Evolutionary conservation across 176 grass and related monocot species (phyloP).

Genomic region (Eremochloa ophiuroides): DNA sequence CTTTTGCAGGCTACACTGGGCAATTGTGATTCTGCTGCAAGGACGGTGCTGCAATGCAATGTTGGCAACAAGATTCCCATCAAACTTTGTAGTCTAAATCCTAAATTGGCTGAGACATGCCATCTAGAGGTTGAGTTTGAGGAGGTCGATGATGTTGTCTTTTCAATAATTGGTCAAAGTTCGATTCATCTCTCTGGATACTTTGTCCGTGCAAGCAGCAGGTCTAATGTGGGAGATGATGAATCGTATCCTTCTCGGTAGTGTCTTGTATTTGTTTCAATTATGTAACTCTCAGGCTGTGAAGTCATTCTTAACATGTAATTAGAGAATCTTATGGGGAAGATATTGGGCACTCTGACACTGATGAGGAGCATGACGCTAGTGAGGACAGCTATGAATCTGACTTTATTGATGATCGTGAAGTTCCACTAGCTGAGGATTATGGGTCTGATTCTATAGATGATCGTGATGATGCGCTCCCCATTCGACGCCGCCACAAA

Average conservation of each 20-base stretch:
- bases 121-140: slow-evolving; percentile 88
- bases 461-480: slow-evolving; percentile 47
- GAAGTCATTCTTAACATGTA: slow-evolving; percentile 30
- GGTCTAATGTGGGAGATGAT: slow-evolving; percentile 15
- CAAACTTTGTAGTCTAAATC: slow-evolving; percentile 70
- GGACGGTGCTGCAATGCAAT: slow-evolving; percentile 73
- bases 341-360: slow-evolving; percentile 75
- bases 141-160: slow-evolving; percentile 75
- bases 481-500: slow-evolving; percentile 19
- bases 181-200: slow-evolving; percentile 72
- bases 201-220: slow-evolving; percentile 31
- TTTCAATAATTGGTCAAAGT: slow-evolving; percentile 75
- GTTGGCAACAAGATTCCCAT: slow-evolving; percentile 70
- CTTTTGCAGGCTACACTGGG: slow-evolving; percentile 39
- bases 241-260: slow-evolving; percentile 67
- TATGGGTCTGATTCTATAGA: slow-evolving; percentile 60
- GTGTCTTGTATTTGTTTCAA: background rate
- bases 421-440: slow-evolving; percentile 22
- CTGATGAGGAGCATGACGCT: slow-evolving; percentile 45
- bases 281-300: background rate
- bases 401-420: slow-evolving; percentile 93
- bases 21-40: slow-evolving; percentile 28
- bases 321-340: slow-evolving; percentile 84
- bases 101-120: slow-evolving; percentile 53
- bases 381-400: slow-evolving; percentile 88